Evolutionary conservation across 2,329 filamentous ascomycete genomes (phyloP), one percentile per base, ranked within the genome.

Genomic region (Colletotrichum musae): DNA sequence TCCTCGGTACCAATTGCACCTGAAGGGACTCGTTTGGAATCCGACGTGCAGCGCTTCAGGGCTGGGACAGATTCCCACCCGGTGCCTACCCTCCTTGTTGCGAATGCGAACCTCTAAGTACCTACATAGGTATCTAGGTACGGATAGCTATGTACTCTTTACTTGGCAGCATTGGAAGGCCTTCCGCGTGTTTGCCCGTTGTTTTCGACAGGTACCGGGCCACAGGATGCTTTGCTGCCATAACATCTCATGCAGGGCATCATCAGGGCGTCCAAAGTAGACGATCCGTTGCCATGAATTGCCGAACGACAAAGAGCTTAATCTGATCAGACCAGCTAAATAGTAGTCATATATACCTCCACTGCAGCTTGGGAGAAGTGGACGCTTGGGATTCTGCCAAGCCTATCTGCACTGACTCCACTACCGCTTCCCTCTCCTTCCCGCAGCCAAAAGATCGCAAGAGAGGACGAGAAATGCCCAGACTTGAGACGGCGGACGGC

Each of bases 1-100:
- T 60, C 15, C 48, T 65, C 61, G 48, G 65, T 54, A 54, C 39
- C 54, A 65, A 10, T 32, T 64, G 59, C 64, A 64, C 58, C 52
- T 26, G 28, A 28, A 16, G 45, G 24, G 50, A 39, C 32, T 15
- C 16, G 48, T 61, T 62, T 57, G 54, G 48, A 39, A 36, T 32
- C 32, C 58, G 32, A 58, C 51, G 53, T 51, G 62, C 62, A 58
- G 32, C 28, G 58, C 58, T 60, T 60, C 58, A 64, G 47, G 36
- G 47, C 47, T 64, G 21, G 47, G n/a, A 18, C 16, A 26, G 53
- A 48, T 68, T 67, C 51, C 41, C 62, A 53, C 57, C 39, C 32
- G 32, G 7, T 6, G 28, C 28, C 41, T 43, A 4, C 32, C 32
- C 21, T 24, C 21, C 21, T 24, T 36, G 9, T 36, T 36, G 32